phyloP scores from a whole-genome alignment of 257 asterid species.

The Rauvolfia tetraphylla region DNA sequence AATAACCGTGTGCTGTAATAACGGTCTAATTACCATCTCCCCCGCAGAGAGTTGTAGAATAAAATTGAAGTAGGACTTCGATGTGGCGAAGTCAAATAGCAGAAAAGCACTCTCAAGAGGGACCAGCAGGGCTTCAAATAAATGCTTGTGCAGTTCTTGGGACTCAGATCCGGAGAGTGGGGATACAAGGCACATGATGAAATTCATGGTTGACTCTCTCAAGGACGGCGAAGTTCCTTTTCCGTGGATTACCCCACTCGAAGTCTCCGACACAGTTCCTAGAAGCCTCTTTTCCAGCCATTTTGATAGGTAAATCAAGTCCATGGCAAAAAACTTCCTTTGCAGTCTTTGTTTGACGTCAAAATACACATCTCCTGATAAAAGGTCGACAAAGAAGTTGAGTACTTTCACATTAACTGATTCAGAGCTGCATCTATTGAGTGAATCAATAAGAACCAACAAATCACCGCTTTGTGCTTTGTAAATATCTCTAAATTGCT shows the following conservation, averaged over 20 bases:
- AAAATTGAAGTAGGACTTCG: conserved; percentile 60
- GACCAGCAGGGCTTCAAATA: conserved; percentile 71
- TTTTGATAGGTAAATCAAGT: conserved; percentile 52
- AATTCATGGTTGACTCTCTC: conserved; percentile 72
- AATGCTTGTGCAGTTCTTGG: conserved; percentile 59
- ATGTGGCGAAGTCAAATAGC: conserved; percentile 49
- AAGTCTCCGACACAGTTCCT: conserved; percentile 52
- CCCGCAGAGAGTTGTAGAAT: conserved; percentile 73
- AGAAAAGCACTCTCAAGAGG: conserved; percentile 81
- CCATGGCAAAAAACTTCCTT: conserved; percentile 67
- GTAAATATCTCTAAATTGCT: conserved; percentile 45
- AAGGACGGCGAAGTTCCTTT: conserved; percentile 62
- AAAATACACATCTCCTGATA: conserved; percentile 52
- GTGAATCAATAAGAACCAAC: conserved; percentile 70
- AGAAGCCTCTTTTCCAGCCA: conserved; percentile 87
- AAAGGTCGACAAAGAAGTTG: conserved; percentile 70
- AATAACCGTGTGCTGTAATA: conserved; percentile 55
- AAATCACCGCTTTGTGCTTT: conserved; percentile 60
- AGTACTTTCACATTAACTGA: conserved; percentile 67
- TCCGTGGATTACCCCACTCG: conserved; percentile 34
- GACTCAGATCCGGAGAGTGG: conserved; percentile 41
- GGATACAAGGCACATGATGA: conserved; percentile 56
- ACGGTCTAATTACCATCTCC: conserved; percentile 57
- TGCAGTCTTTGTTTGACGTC: conserved; percentile 60
- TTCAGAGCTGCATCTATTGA: conserved; percentile 71